phyloP scores from a whole-genome alignment of 108 stramenopile species.

The Asterionellopsis glacialis region DNA sequence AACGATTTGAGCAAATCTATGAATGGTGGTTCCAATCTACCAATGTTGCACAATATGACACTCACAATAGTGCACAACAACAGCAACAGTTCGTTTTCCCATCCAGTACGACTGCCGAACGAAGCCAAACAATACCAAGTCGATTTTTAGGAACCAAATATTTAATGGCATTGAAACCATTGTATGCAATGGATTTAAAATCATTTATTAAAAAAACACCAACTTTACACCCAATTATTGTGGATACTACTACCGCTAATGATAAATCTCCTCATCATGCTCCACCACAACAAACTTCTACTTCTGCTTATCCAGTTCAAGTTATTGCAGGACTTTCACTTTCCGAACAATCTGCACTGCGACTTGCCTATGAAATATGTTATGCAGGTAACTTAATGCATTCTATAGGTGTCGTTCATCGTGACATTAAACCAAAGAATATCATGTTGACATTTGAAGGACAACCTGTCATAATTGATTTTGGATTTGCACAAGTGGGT shows the following conservation, averaged over 20 bases:
- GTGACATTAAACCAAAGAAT: slow-evolving; percentile 8
- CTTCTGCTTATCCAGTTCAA: neutral
- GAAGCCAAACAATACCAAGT: slow-evolving; percentile 3
- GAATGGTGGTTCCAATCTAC: slow-evolving; percentile 21
- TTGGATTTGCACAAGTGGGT: slow-evolving; percentile 16
- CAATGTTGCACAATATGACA: slow-evolving; percentile 2
- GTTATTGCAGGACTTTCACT: neutral
- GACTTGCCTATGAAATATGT: slow-evolving; percentile 6
- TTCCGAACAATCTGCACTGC: neutral
- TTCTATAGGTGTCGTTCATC: slow-evolving; percentile 5
- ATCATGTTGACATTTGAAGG: neutral
- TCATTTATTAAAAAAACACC: neutral
- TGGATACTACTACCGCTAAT: too few relatives aligned
- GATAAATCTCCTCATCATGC: too few relatives aligned
- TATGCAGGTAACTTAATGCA: slow-evolving; percentile 13
- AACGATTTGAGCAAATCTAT: slow-evolving; percentile 14
- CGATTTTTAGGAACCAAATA: slow-evolving; percentile 8
- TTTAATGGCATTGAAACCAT: slow-evolving; percentile 18
- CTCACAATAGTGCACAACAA: neutral
- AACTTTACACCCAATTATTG: neutral
- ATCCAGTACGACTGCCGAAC: neutral
- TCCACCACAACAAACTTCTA: too few relatives aligned
- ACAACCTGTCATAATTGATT: slow-evolving; percentile 19
- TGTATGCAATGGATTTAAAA: slow-evolving; percentile 20
- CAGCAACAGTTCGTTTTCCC: too few relatives aligned